phyloP scores from a whole-genome alignment of 2,329 filamentous ascomycete species.

The Xylaria sp. region DNA sequence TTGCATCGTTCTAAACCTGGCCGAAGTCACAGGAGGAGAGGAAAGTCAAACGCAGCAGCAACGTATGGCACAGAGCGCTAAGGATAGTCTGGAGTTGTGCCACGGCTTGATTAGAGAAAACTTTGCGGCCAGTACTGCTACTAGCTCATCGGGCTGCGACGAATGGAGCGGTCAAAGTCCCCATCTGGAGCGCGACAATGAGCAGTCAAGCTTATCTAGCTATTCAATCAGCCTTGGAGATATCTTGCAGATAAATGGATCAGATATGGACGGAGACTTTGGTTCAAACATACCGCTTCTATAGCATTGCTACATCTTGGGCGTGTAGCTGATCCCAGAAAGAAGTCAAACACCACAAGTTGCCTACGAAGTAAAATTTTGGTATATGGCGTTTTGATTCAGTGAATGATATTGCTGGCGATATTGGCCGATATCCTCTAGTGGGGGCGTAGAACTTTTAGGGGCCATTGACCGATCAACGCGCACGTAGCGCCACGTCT shows the following conservation, averaged over 20 bases:
- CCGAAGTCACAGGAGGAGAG: background rate
- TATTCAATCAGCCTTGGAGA: background rate
- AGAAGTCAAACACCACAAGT: background rate
- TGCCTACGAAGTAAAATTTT: background rate
- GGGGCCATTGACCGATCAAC: background rate
- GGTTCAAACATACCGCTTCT: background rate
- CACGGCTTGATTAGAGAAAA: slow-evolving; percentile 9
- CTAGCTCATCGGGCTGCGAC: background rate
- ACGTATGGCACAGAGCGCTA: slow-evolving; percentile 20
- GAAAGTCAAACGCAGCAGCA: slow-evolving; percentile 1
- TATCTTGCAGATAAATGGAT: background rate
- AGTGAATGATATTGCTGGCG: background rate
- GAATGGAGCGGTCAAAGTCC: background rate
- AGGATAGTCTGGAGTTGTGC: slow-evolving; percentile 24
- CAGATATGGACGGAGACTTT: background rate
- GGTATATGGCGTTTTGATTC: background rate
- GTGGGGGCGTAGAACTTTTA: background rate
- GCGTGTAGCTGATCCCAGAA: background rate
- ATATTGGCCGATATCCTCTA: background rate
- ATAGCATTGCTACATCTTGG: background rate
- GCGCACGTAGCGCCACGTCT: background rate
- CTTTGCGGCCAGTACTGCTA: background rate
- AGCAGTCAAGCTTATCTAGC: slow-evolving; percentile 1
- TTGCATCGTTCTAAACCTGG: slow-evolving; percentile 19
- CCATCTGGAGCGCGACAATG: background rate